Conservation (phyloP, 2,329 filamentous ascomycete genomes). For the Scorias spongiosa region DNA sequence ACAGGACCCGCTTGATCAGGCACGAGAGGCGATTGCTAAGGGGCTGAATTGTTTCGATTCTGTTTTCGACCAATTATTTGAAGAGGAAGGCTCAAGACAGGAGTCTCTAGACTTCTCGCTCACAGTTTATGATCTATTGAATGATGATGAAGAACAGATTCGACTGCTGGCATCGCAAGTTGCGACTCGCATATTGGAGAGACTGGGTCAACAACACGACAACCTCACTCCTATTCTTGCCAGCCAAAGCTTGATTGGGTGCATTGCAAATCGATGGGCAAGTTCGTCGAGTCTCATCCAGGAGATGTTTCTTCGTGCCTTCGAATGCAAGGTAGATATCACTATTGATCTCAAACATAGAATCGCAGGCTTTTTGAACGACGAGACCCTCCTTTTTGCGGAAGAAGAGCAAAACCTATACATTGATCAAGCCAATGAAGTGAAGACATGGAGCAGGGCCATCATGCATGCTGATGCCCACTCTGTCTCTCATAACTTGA, state of each 20-base stretch:
- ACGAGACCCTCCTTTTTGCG: constrained; percentile 60
- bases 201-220: constrained; percentile 2
- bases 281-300: constrained; percentile 2
- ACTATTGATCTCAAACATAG: not conserved
- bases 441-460: constrained; percentile 48
- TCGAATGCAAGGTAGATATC: constrained; percentile 7
- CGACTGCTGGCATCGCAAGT: constrained; percentile 47
- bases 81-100: constrained; percentile 1
- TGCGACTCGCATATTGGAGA: constrained; percentile 31
- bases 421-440: constrained; percentile 65
- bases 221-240: constrained; percentile 29
- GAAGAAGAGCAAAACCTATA: constrained; percentile 94
- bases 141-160: constrained; percentile 87
- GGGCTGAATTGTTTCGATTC: constrained; percentile 8
- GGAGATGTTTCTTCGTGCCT: constrained; percentile 9
- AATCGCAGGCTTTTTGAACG: constrained; percentile 22
- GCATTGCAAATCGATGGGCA: constrained; percentile 15
- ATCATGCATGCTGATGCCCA: constrained; percentile 23
- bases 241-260: constrained; percentile 23
- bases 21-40: constrained; percentile 14
- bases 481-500: constrained; percentile 12
- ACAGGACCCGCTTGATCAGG: constrained; percentile 11
- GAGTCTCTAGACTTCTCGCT: constrained; percentile 42
- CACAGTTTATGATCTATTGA: constrained; percentile 58
- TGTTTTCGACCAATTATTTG: constrained; percentile 6